Base-by-base conservation (phyloP, 1,284 basidiomycete genomes). In the Lignosus rhinocerotis region DNA sequence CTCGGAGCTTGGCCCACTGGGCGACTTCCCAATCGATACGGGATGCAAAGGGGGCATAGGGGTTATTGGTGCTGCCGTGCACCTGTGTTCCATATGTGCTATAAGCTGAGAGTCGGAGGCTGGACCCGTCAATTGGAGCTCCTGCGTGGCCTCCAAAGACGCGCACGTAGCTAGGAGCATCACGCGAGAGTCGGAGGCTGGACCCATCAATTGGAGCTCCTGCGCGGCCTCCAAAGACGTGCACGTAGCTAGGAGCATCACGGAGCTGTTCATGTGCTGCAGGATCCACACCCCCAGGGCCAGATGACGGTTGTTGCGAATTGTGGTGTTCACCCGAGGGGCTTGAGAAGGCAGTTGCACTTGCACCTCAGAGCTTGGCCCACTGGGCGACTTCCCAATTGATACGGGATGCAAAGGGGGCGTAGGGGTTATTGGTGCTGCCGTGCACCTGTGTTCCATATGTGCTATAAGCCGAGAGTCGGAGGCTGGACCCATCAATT, bases 371-470 rank as follows among this genome's bases (percentile, higher is more conserved):
- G 17, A 57, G 10, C 38, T 66, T 69, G 11, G 67, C 62, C 66
- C 67, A 67, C 1, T 41, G 46, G 1, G 61, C 62, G 32, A 67
- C 6, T 42, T 66, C 65, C 56, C 59, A 69, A 16, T 69, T 61
- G 36, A 67, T 5, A 6, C 30, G 19, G 14, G 44, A 45, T 19
- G 19, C 11, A 25, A 45, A 68, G 7, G 67, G 67, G 3, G 59
- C 36, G 31, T 51, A 56, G 6, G 31, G 16, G 34, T 56, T 56
- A 10, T 43, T 17, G 2, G 5, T 14, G 16, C n/a, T 44, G 10
- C 42, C 44, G 9, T 19, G 9, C 5, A 30, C 14, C 2, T 4
- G 21, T 1, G 19, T 19, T 30, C 12, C 19, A 16, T 45, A 45
- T 10, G 14, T 6, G 9, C 6, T 25, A 14, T 45, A 45, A 4